Evolutionary conservation across 805 yeast genomes (phyloP).

Genomic region (Dipodascus geniculatus): DNA sequence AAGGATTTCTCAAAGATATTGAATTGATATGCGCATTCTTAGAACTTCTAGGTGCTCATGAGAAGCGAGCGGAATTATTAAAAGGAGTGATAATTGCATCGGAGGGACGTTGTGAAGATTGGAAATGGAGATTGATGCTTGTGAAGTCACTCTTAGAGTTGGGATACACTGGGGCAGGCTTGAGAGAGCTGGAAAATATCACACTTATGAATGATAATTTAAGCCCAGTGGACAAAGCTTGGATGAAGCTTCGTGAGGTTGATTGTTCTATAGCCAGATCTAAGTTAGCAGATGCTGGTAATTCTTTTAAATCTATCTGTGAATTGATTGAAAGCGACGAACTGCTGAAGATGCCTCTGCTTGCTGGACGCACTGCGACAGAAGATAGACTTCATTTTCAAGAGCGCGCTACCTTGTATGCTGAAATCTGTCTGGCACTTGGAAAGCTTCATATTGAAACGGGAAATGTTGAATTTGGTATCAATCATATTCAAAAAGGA

Average conservation of each 20-base stretch:
- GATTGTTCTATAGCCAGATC: not conserved
- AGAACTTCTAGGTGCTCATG: slow-evolving; percentile 6
- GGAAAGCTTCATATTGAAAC: slow-evolving; percentile 1
- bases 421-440: slow-evolving; percentile 1
- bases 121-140: not conserved
- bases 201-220: not conserved
- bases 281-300: not conserved
- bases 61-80: slow-evolving; percentile 1
- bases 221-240: not conserved
- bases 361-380: slow-evolving; percentile 2
- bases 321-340: not conserved
- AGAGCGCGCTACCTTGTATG: slow-evolving; percentile 2
- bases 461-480: slow-evolving; percentile 7
- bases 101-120: not conserved
- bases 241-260: slow-evolving; percentile 1
- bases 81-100: not conserved
- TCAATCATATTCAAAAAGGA: slow-evolving; percentile 4
- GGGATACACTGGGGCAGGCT: slow-evolving; percentile 7
- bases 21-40: slow-evolving; percentile 1
- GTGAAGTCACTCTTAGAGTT: slow-evolving; percentile 2
- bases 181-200: not conserved
- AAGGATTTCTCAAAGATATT: not conserved
- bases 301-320: not conserved
- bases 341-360: not conserved
- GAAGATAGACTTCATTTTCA: slow-evolving; percentile 7